phyloP scores from a whole-genome alignment of 352 stramenopile genomes.

The Globisporangium emineosum region DNA sequence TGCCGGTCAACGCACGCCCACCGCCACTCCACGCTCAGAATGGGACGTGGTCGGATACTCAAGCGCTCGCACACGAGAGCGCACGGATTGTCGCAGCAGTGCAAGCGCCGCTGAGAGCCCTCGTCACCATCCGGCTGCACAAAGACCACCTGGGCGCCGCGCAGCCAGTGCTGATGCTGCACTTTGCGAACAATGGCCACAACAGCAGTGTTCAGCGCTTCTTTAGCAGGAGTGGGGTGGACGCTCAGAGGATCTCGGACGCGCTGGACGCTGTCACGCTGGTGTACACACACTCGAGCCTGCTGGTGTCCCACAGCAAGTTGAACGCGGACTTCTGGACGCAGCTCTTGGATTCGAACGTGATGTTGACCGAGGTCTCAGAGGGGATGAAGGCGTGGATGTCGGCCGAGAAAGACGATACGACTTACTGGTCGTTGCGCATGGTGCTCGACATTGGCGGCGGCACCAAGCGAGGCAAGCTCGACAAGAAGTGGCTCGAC shows the following conservation, averaged over 20 bases:
- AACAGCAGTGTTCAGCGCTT: neutral
- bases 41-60: too few species aligned
- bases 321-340: neutral
- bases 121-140: neutral
- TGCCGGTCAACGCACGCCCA: too few species aligned
- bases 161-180: neutral
- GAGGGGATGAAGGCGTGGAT: neutral
- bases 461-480: neutral
- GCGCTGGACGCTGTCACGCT: neutral
- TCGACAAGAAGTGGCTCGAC: neutral
- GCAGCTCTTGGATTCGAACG: neutral
- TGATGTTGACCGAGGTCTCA: neutral
- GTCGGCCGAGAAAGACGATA: too few species aligned
- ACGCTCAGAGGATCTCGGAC: neutral
- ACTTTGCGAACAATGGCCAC: neutral
- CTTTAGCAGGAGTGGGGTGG: neutral
- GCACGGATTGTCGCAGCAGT: neutral
- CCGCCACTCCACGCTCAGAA: too few species aligned
- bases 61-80: too few species aligned
- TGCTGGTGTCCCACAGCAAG: neutral
- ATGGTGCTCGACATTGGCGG: neutral
- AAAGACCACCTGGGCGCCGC: too few species aligned
- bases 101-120: neutral
- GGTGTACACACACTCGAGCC: neutral
- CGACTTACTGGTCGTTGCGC: too few species aligned